A percentile compares a stretch with the other conserved stretches of the same genome.
Conservation (phyloP, 805 yeast genomes). For the Pichia sporocuriosa region DNA sequence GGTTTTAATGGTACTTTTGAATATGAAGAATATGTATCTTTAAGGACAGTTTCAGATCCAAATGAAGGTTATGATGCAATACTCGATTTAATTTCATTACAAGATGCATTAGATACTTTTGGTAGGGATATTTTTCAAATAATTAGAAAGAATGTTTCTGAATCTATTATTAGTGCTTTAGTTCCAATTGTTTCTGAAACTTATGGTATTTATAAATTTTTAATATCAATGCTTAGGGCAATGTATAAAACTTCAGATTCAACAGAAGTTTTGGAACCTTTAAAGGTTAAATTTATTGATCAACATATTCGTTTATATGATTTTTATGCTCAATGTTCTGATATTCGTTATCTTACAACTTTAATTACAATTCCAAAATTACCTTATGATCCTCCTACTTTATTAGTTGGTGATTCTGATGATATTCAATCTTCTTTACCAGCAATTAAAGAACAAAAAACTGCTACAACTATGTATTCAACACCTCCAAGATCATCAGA, state of each 20-base stretch:
- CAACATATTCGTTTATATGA: conserved; percentile 69
- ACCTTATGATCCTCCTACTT: conserved; percentile 52
- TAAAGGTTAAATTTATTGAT: conserved; percentile 61
- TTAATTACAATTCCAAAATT: conserved; percentile 74
- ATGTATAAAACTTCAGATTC: conserved; percentile 67
- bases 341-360: conserved; percentile 72
- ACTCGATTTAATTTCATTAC: conserved; percentile 76
- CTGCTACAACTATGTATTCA: conserved; percentile 16
- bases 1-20: conserved; percentile 95
- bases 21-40: conserved; percentile 87
- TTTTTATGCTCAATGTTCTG: conserved; percentile 85
- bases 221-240: conserved; percentile 86
- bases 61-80: conserved; percentile 92
- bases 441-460: conserved; percentile 21
- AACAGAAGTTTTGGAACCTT: conserved; percentile 69
- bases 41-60: conserved; percentile 84
- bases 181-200: conserved; percentile 89
- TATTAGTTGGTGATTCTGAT: conserved; percentile 41
- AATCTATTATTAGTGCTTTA: conserved; percentile 78
- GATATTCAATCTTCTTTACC: conserved; percentile 33
- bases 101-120: conserved; percentile 75
- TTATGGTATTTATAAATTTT: conserved; percentile 85
- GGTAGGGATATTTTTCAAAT: conserved; percentile 69
- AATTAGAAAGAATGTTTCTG: conserved; percentile 45
- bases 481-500: conserved; percentile 30